Percentiles rank a stretch among this genome's conserved stretches.
Evolutionary conservation across 805 yeast genomes (phyloP).

Genomic region (Saturnispora ahearnii): DNA sequence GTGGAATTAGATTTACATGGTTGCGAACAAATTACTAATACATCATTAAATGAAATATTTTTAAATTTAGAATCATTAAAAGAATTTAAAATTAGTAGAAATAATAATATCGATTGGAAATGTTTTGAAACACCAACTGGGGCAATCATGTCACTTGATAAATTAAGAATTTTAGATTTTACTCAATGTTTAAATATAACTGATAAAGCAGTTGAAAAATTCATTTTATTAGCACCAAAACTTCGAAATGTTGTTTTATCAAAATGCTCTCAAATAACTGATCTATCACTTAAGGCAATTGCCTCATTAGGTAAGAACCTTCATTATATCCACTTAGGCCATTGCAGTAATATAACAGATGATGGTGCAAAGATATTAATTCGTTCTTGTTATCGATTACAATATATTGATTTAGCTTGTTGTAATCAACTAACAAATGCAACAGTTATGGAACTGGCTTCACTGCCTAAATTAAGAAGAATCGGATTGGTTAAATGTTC

Average conservation of each 20-base stretch:
- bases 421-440: slow-evolving; percentile 82
- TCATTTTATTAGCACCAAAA: slow-evolving; percentile 73
- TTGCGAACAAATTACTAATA: slow-evolving; percentile 65
- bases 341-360: slow-evolving; percentile 86
- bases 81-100: slow-evolving; percentile 75
- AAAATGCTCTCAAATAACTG: slow-evolving; percentile 82
- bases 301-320: slow-evolving; percentile 67
- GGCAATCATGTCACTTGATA: slow-evolving; percentile 37
- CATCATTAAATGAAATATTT: slow-evolving; percentile 49
- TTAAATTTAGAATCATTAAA: slow-evolving; percentile 60
- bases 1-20: slow-evolving; percentile 87
- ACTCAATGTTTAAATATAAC: slow-evolving; percentile 77
- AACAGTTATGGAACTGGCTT: slow-evolving; percentile 67
- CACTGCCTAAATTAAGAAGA: slow-evolving; percentile 71
- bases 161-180: slow-evolving; percentile 73
- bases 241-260: slow-evolving; percentile 81
- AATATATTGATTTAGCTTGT: slow-evolving; percentile 91
- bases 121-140: slow-evolving; percentile 38
- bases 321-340: slow-evolving; percentile 89
- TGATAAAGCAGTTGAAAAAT: slow-evolving; percentile 64
- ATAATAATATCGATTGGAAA: slow-evolving; percentile 57
- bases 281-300: slow-evolving; percentile 62
- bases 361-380: slow-evolving; percentile 71
- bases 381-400: slow-evolving; percentile 71
- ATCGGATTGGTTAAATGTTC: slow-evolving; percentile 91